Evolutionary conservation across 148 eudicot genomes (phyloP).

Genomic region (Chenopodium album): DNA sequence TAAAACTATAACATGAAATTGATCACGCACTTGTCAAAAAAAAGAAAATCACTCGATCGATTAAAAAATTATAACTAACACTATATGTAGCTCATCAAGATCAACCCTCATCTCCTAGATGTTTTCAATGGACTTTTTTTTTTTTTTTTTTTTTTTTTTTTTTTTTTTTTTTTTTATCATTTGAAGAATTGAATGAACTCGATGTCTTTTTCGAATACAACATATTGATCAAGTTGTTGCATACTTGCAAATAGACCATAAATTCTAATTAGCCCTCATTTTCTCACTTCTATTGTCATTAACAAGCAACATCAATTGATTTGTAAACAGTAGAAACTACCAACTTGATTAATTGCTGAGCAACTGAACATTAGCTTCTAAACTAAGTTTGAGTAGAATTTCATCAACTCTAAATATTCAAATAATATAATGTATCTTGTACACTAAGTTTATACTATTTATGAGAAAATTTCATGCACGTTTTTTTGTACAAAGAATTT

Average conservation of each 20-base stretch:
- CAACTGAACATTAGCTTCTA: slow-evolving; percentile 30
- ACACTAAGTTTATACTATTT: slow-evolving; percentile 1
- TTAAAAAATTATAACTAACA: too few relatives aligned
- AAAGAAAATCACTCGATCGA: too few relatives aligned
- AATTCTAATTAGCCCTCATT: neutral
- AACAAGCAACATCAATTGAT: slow-evolving; percentile 22
- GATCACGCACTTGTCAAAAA: too few relatives aligned
- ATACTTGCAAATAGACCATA: neutral
- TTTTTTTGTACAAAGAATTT: neutral
- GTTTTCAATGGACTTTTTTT: too few relatives aligned
- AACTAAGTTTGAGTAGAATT: slow-evolving; percentile 26
- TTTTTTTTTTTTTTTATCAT: too few relatives aligned
- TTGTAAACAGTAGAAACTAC: slow-evolving; percentile 7
- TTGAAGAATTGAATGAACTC: neutral
- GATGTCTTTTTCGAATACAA: neutral
- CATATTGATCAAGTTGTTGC: slow-evolving; percentile 16
- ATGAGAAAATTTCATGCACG: neutral
- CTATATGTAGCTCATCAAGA: neutral
- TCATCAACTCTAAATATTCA: neutral
- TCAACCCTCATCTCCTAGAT: neutral
- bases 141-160: too few relatives aligned
- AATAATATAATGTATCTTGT: neutral
- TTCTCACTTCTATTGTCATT: neutral
- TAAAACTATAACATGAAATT: neutral
- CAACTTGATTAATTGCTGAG: slow-evolving; percentile 20